Percentiles rank a stretch among this genome's conserved stretches.
Conservation (phyloP, 495 filamentous ascomycete species). For the Acidomyces sp. region DNA sequence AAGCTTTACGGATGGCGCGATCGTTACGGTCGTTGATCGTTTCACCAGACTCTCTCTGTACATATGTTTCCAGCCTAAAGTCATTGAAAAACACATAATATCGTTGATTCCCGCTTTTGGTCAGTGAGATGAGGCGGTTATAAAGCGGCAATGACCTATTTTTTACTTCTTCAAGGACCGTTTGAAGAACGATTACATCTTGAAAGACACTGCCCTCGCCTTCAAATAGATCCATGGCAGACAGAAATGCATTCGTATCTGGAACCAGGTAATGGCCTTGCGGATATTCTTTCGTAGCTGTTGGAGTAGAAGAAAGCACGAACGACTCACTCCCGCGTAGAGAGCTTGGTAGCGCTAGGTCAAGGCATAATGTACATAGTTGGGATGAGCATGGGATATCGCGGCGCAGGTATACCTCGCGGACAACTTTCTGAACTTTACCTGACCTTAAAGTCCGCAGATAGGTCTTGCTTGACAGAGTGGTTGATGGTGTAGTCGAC, state of each 20-base stretch:
- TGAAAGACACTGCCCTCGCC: conserved; percentile 74
- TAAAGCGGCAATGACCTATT: conserved; percentile 90
- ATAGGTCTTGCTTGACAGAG: conserved; percentile 84
- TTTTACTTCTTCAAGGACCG: conserved; percentile 86
- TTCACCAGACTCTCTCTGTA: conserved; percentile 60
- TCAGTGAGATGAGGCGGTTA: conserved; percentile 77
- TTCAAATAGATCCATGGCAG: conserved; percentile 93
- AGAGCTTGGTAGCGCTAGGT: conserved; percentile 60
- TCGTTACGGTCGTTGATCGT: conserved; percentile 96
- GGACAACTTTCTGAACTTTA: conserved; percentile 96
- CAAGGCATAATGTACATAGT: conserved; percentile 63
- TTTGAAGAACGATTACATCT: conserved; percentile 89
- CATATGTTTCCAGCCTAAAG: conserved; percentile 82
- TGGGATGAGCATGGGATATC: conserved; percentile 96
- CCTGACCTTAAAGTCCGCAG: conserved; percentile 84
- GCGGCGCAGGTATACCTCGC: conserved; percentile 85
- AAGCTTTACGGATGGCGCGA: conserved; percentile 71
- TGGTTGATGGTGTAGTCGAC: conserved; percentile 54
- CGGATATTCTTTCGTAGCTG: conserved; percentile 65
- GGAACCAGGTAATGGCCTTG: conserved; percentile 90
- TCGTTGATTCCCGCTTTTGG: conserved; percentile 86
- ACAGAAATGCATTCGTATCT: conserved; percentile 91
- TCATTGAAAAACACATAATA: conserved; percentile 99
- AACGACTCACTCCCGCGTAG: conserved; percentile 62
- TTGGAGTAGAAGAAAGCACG: conserved; percentile 74